These are phyloP conservation scores for Cytospora leucostoma DNA, from an alignment of 2,329 filamentous ascomycete genomes.

Conservation along the genomic window DNA sequence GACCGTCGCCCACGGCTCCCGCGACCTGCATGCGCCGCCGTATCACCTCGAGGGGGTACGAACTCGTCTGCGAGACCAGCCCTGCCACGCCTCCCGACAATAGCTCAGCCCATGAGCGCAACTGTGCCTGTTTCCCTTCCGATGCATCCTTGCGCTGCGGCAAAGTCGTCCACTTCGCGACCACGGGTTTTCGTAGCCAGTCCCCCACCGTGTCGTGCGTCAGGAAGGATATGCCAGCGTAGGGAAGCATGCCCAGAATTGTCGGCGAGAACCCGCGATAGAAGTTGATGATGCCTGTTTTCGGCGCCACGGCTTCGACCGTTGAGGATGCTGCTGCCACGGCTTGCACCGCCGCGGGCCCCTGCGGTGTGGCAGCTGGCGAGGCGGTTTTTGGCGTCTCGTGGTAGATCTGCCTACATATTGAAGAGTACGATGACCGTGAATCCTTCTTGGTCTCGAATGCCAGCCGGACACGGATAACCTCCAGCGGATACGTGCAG, in stretches of 20 bases:
- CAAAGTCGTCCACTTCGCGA: conserved; percentile 76
- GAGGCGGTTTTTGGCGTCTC: conserved; percentile 58
- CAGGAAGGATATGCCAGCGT: conserved; percentile 92
- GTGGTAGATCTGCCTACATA: conserved; percentile 83
- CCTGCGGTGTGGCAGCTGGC: conserved; percentile 38
- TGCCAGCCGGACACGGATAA: conserved; percentile 87
- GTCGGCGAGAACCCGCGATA: conserved; percentile 93
- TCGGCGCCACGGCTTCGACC: conserved; percentile 57
- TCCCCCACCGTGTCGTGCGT: conserved; percentile 92
- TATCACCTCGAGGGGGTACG: conserved; percentile 93
- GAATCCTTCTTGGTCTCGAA: conserved; percentile 85
- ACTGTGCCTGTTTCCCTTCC: conserved; percentile 64
- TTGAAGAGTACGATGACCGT: conserved; percentile 69
- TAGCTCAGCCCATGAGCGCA: conserved; percentile 86
- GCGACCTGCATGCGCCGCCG: conserved; percentile 94
- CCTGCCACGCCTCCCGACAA: conserved; percentile 82
- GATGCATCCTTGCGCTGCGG: conserved; percentile 58
- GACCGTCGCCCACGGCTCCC: conserved; percentile 89
- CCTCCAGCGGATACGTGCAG: conserved; percentile 92
- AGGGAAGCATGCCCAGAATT: conserved; percentile 91
- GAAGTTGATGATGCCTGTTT: conserved; percentile 80
- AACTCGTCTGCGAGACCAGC: conserved; percentile 84
- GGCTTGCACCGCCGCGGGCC: conserved; percentile 43
- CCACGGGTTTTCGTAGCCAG: conserved; percentile 66
- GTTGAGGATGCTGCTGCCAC: conserved; percentile 45